These are phyloP conservation scores for Coriolopsis trogii DNA, from an alignment of 1,284 basidiomycete species.

Conservation along the genomic window DNA sequence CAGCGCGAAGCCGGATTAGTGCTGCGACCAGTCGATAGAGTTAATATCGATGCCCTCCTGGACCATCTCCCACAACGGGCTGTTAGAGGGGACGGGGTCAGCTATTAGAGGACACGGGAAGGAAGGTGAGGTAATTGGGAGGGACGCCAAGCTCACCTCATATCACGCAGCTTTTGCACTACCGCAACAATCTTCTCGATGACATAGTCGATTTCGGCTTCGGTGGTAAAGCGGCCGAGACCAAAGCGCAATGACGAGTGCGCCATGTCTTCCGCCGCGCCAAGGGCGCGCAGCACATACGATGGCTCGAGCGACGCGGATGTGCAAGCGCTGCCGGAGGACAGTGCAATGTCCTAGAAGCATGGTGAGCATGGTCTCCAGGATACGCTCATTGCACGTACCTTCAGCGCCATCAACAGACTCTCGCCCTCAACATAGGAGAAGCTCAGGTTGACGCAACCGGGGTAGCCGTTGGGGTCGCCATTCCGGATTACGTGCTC, in stretches of 20 bases:
- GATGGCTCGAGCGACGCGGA: constrained; percentile 98
- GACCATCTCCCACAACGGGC: constrained; percentile 98
- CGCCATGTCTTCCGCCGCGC: constrained; percentile 98
- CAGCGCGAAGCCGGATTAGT: constrained; percentile 39
- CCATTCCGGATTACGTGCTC: constrained; percentile 95
- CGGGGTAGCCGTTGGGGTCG: constrained; percentile 85
- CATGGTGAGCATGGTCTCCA: constrained; percentile 1
- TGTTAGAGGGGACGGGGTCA: constrained; percentile 31
- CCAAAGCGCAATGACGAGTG: constrained; percentile 98
- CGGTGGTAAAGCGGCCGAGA: constrained; percentile 97
- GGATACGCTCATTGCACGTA: constrained; percentile 42
- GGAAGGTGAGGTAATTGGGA: too few relatives aligned
- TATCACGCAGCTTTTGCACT: constrained; percentile 76
- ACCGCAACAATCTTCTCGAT: constrained; percentile 87
- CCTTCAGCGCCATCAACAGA: constrained; percentile 97
- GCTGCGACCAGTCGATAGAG: constrained; percentile 90
- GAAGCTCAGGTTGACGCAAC: constrained; percentile 95
- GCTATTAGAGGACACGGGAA: background rate
- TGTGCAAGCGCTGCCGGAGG: constrained; percentile 98
- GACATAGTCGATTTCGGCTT: constrained; percentile 96
- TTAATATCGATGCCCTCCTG: constrained; percentile 97
- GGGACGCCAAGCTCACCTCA: constrained; percentile 52
- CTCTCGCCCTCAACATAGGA: constrained; percentile 98
- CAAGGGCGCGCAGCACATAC: constrained; percentile 96
- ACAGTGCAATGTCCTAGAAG: constrained; percentile 88